Base-by-base conservation (phyloP, 2,329 filamentous ascomycete species). In the Monilinia aucupariae region DNA sequence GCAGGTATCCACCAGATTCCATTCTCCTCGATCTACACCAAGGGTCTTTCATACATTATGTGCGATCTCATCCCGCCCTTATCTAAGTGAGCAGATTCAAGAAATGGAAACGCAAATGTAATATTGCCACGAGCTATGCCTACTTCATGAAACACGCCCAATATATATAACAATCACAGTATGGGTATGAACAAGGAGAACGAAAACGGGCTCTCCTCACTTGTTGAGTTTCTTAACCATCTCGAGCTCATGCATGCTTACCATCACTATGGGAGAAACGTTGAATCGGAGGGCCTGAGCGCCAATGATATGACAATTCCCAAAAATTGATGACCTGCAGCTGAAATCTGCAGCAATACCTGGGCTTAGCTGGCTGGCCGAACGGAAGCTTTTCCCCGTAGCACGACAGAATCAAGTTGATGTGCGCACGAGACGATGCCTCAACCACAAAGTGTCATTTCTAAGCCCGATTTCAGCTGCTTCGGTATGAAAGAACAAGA, bases 311-410 rank as follows among this genome's bases (percentile, higher is more conserved):
- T 62, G 27, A 39, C 49, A 34, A 43, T 49, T 59, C 54, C 54
- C 61, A 59, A 52, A 59, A 52, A 30, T 63, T 59, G 54, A 63
- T 59, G 53, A 47, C 54, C 61, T 63, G 61, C 61, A 63, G 53
- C 61, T 51, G 53, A 52, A 62, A 59, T 63, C 47, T 59, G 54
- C 61, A 63, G 59, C 48, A 12, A 59, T 32, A 37, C 53, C 54
- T 34, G 37, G 54, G 47, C 61, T 43, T 39, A 12, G 55, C 15
- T 51, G 51, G 43, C 43, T 62, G 49, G 51, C 34, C 15, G 39
- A 39, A 47, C 54, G 61, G 61, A 63, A 63, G 54, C 53, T 52
- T n/a, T 63, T 63, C 54, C 61, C 61, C 61, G 61, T 63, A 51
- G 53, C 53, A 62, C 60, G 25, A 58, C 60, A 62, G 51, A 62